These are phyloP conservation scores for Lipomyces starkeyi DNA, from an alignment of 805 yeast genomes.

Conservation along the genomic window DNA sequence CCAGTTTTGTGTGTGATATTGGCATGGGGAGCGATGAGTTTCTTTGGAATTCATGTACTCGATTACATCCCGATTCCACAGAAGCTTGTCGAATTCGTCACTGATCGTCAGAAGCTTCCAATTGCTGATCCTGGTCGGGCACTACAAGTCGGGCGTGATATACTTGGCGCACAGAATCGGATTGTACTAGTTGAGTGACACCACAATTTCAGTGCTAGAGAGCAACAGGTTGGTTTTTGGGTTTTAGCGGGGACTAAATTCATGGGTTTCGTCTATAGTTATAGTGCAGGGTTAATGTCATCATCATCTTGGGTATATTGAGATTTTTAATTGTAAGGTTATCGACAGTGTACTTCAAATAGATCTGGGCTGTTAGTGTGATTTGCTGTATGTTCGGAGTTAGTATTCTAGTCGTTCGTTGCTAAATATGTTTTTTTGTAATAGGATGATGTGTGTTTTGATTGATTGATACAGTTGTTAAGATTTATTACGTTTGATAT, in stretches of 20 bases:
- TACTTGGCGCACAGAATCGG: not conserved
- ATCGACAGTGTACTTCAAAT: not conserved
- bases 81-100: constrained; percentile 30
- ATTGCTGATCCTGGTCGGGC: not conserved
- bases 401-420: not conserved
- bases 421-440: not conserved
- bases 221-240: not conserved
- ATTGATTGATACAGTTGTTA: not conserved
- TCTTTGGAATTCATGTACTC: constrained; percentile 29
- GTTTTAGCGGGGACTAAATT: not conserved
- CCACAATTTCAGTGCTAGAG: not conserved
- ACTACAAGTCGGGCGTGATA: not conserved
- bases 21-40: constrained; percentile 30
- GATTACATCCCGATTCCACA: constrained; percentile 34
- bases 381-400: not conserved
- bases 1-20: constrained; percentile 34
- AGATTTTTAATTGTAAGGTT: not conserved
- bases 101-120: not conserved
- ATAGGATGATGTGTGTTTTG: not conserved
- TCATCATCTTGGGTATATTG: not conserved
- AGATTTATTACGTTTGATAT: not conserved
- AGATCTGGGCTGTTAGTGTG: not conserved
- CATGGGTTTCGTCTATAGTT: not conserved
- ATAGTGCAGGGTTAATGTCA: not conserved
- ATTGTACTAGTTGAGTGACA: not conserved